A percentile compares a stretch with the other conserved stretches of the same genome.
Evolutionary conservation across 495 filamentous ascomycete genomes (phyloP).

Genomic region (Sabuloglossum arenarium): DNA sequence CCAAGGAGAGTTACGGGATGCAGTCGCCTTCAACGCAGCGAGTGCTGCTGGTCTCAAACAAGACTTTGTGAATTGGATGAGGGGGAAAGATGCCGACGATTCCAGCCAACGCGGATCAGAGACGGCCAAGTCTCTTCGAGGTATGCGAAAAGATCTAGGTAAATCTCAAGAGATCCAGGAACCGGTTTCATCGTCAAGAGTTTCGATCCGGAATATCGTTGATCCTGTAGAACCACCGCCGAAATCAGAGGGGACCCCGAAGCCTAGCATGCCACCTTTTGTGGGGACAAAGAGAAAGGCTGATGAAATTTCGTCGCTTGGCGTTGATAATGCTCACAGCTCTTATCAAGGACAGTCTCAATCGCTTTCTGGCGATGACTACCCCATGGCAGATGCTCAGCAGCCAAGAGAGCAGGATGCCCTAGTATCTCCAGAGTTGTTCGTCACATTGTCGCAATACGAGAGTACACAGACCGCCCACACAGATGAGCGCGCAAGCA

Average conservation of each 20-base stretch:
- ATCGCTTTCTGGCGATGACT: background rate
- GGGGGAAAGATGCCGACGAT: background rate
- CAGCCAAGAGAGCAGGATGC: background rate
- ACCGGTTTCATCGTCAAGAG: background rate
- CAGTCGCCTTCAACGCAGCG: background rate
- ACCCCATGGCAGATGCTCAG: background rate
- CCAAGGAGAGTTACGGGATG: background rate
- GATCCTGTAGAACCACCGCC: background rate
- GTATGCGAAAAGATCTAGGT: background rate
- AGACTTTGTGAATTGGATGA: background rate
- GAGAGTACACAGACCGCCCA: background rate
- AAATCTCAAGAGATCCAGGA: background rate
- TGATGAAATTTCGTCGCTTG: background rate
- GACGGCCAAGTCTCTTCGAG: background rate
- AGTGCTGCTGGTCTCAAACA: background rate
- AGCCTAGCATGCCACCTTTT: background rate
- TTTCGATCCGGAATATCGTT: background rate
- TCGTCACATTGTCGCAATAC: background rate
- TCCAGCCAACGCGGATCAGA: background rate
- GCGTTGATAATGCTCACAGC: background rate
- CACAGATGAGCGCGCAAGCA: background rate
- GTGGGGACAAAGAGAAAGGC: background rate
- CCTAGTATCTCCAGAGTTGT: background rate
- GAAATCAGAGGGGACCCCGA: background rate
- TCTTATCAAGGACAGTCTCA: background rate